Evolutionary conservation across 768 basidiomycete species (phyloP).

Genomic region (Mrakia blollopis): DNA sequence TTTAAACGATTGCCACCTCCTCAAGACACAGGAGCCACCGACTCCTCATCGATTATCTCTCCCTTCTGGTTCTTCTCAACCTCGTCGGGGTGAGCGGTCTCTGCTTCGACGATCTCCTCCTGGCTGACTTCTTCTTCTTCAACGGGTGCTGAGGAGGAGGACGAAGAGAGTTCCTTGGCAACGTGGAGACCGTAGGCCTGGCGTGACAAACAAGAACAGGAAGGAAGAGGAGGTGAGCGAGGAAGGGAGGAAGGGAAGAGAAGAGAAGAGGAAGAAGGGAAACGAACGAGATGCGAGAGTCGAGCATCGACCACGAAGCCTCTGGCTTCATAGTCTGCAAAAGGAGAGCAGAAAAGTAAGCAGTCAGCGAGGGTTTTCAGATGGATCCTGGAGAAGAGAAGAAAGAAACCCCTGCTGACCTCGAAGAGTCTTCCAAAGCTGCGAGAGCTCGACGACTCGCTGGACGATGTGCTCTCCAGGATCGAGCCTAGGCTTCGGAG

Average conservation of each 20-base stretch:
- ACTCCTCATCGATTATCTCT: background rate
- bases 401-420: too few species aligned
- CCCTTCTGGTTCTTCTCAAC: background rate
- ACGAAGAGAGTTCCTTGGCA: conserved; percentile 11
- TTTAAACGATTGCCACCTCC: too few species aligned
- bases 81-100: background rate
- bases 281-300: conserved; percentile 24
- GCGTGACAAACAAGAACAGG: background rate
- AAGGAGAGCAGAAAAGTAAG: background rate
- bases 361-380: too few species aligned
- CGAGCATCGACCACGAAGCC: conserved; percentile 27
- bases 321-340: conserved; percentile 15
- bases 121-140: background rate
- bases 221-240: background rate
- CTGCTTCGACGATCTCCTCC: conserved; percentile 11
- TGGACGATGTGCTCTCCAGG: conserved; percentile 32
- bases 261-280: background rate
- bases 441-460: conserved; percentile 1
- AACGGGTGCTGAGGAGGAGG: background rate
- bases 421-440: conserved; percentile 6
- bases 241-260: background rate
- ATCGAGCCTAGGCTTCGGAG: conserved; percentile 29
- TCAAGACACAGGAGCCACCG: background rate
- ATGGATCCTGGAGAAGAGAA: too few species aligned
- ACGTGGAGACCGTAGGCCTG: conserved; percentile 25